Conservation (phyloP, 2,329 filamentous ascomycete species). For the Graphilbum ipis-grandicollis region DNA sequence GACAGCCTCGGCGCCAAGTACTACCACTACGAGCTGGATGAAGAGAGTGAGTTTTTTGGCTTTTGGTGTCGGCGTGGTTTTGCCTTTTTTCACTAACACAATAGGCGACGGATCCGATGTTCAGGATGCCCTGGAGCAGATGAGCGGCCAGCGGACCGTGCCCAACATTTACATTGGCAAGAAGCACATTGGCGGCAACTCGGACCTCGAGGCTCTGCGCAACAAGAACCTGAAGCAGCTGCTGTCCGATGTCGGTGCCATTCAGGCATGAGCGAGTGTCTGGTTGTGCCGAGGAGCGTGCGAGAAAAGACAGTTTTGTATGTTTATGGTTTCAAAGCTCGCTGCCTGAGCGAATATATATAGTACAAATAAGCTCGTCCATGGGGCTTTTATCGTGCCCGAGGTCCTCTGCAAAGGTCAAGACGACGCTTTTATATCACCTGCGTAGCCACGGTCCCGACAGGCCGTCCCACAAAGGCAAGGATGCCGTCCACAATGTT, state of each 20-base stretch:
- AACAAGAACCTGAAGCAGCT: slow-evolving; percentile 42
- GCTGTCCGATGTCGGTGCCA: slow-evolving; percentile 24
- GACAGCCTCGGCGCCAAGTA: slow-evolving; percentile 54
- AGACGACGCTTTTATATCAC: slow-evolving; percentile 27
- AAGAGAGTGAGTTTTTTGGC: slow-evolving; percentile 45
- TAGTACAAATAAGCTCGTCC: no score
- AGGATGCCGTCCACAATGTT: slow-evolving; percentile 79
- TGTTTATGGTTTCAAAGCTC: not conserved
- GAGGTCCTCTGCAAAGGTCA: not conserved
- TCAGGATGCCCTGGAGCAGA: slow-evolving; percentile 64
- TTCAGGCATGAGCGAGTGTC: not conserved
- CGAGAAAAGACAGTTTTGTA: no score
- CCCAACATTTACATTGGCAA: slow-evolving; percentile 89
- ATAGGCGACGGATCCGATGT: slow-evolving; percentile 61
- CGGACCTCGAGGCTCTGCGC: slow-evolving; percentile 49
- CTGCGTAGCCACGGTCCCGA: slow-evolving; percentile 72
- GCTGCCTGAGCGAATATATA: no score
- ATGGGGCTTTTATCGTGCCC: no score
- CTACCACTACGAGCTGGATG: slow-evolving; percentile 65
- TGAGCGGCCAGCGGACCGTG: slow-evolving; percentile 74
- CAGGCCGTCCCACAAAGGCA: slow-evolving; percentile 71
- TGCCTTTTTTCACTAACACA: not conserved
- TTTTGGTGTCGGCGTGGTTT: not conserved
- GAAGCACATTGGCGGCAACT: slow-evolving; percentile 94
- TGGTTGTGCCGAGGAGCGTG: no score